These are phyloP conservation scores for Trichoderma lentiforme DNA, from an alignment of 2,329 filamentous ascomycete species.

Conservation along the genomic window DNA sequence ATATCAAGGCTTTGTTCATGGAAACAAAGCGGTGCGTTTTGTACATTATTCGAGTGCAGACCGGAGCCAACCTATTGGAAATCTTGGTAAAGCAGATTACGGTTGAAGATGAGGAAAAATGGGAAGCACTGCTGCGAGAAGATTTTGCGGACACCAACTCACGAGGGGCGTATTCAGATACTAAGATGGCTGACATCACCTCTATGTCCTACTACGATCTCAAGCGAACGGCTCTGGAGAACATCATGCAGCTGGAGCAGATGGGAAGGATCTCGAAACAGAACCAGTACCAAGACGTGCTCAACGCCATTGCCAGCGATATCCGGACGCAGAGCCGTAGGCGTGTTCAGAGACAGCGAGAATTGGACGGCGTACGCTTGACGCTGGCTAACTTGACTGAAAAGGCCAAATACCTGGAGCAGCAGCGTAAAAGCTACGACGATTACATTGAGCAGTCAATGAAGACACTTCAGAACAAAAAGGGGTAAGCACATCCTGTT, in stretches of 20 bases:
- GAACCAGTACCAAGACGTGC: slow-evolving; percentile 95
- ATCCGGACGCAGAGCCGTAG: slow-evolving; percentile 96
- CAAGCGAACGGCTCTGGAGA: slow-evolving; percentile 89
- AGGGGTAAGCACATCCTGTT: slow-evolving; percentile 58
- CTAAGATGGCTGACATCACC: slow-evolving; percentile 84
- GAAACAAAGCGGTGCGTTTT: slow-evolving; percentile 96
- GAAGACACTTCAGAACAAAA: slow-evolving; percentile 94
- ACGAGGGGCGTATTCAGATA: slow-evolving; percentile 84
- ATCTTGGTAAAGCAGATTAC: slow-evolving; percentile 89
- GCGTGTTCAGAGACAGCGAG: slow-evolving; percentile 84
- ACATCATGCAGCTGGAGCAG: slow-evolving; percentile 85
- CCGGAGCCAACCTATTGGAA: slow-evolving; percentile 86
- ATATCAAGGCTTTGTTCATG: slow-evolving; percentile 91
- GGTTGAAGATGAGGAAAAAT: slow-evolving; percentile 83
- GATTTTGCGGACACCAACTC: slow-evolving; percentile 68
- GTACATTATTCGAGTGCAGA: slow-evolving; percentile 96
- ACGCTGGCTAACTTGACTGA: slow-evolving; percentile 74
- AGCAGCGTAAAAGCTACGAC: slow-evolving; percentile 95
- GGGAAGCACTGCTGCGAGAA: slow-evolving; percentile 75
- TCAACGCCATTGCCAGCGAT: slow-evolving; percentile 94
- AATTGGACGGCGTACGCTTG: slow-evolving; percentile 77
- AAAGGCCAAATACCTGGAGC: slow-evolving; percentile 88
- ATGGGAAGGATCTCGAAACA: slow-evolving; percentile 82
- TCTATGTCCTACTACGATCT: slow-evolving; percentile 86
- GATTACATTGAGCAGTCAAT: slow-evolving; percentile 99